phyloP scores from a whole-genome alignment of 345 rosid genomes.

The Bruguiera gymnorhiza region DNA sequence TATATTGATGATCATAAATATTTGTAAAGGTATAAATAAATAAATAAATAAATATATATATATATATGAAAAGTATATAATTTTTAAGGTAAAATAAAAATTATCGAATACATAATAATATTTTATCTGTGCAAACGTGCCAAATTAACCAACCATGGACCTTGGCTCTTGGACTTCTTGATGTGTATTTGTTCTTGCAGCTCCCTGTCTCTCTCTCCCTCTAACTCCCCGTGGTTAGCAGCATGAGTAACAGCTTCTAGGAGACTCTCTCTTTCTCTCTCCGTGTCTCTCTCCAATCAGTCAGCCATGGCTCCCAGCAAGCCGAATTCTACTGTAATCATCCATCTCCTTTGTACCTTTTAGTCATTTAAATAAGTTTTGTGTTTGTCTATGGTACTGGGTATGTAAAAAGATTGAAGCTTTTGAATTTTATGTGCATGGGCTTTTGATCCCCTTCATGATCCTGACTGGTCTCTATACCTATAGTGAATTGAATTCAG shows the following conservation, averaged over 20 bases:
- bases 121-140: too few relatives aligned
- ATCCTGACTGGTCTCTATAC: too few relatives aligned
- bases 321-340: slow-evolving; percentile 44
- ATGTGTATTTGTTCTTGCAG: not conserved
- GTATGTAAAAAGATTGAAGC: not conserved
- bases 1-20: too few relatives aligned
- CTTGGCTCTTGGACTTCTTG: not conserved
- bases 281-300: not conserved
- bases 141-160: not conserved
- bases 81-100: too few relatives aligned
- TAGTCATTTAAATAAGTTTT: not conserved
- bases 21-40: too few relatives aligned
- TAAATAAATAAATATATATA: too few relatives aligned
- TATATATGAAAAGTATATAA: too few relatives aligned
- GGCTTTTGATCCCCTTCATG: too few relatives aligned
- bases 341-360: slow-evolving; percentile 6
- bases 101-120: too few relatives aligned
- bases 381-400: not conserved
- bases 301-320: slow-evolving; percentile 52
- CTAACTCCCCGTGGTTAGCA: not conserved
- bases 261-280: not conserved
- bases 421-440: too few relatives aligned
- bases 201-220: slow-evolving; percentile 1
- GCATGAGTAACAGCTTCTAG: slow-evolving; percentile 1
- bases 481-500: too few relatives aligned